phyloP scores from a whole-genome alignment of 352 stramenopile genomes.

The Phytopythium chamaehyphon region DNA sequence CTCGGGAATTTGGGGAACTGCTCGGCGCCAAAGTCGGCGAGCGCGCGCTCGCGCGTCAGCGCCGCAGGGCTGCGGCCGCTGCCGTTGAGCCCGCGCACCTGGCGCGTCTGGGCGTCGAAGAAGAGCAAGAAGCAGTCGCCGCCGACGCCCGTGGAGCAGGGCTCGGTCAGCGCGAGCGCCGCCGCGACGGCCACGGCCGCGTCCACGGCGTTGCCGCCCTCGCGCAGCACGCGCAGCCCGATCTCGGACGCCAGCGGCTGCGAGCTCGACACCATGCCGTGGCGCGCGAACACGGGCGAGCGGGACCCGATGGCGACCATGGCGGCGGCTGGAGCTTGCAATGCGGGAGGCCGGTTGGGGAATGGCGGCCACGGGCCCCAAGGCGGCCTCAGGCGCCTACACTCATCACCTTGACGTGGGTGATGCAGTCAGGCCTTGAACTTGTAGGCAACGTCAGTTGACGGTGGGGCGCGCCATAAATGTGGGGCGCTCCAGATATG shows the following conservation, averaged over 20 bases:
- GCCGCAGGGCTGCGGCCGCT: constrained; percentile 81
- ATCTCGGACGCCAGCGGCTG: constrained; percentile 94
- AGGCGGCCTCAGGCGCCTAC: no score
- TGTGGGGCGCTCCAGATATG: no score
- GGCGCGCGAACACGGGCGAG: constrained; percentile 84
- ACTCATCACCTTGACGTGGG: no score
- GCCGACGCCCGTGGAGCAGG: constrained; percentile 76
- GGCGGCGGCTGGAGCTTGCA: no score
- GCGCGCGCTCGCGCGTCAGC: constrained; percentile 77
- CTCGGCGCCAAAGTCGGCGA: constrained; percentile 34
- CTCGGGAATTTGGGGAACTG: constrained; percentile 32
- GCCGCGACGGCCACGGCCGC: constrained; percentile 67
- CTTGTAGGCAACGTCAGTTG: no score
- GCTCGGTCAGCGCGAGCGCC: constrained; percentile 60
- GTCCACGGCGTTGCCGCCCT: constrained; percentile 94
- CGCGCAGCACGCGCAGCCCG: constrained; percentile 86
- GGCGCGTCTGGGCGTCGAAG: constrained; percentile 84
- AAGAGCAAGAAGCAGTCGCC: constrained; percentile 96
- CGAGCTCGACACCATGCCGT: constrained; percentile 92
- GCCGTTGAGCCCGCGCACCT: constrained; percentile 91
- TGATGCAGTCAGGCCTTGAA: no score
- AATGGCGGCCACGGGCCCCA: no score
- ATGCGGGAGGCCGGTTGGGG: no score
- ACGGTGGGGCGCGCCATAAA: no score
- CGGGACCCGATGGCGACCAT: constrained; percentile 66